Evolutionary conservation across 1,284 basidiomycete genomes (phyloP), one percentile per base, ranked within the genome.

Genomic region (Leccinum subrobustum): DNA sequence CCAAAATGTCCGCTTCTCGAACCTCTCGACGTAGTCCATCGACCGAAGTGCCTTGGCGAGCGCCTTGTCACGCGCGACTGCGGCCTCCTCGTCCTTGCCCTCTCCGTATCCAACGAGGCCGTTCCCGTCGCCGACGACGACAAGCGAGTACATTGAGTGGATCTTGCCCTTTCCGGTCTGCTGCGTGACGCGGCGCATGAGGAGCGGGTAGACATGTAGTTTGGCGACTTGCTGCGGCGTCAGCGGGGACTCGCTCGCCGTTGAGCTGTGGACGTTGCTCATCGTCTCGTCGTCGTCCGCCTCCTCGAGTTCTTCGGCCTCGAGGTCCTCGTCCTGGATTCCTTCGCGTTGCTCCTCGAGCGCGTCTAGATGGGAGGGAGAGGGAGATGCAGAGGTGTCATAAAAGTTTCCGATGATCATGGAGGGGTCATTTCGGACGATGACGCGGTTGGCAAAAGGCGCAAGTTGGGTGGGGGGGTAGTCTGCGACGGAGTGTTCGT

Each of bases 1-100:
- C 91, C 93, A 97, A 25, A 98, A 82, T 33, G 96, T 98, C 54
- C 96, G 84, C 65, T 87, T 80, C 76, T 98, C 95, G 74, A 93
- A 96, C 16, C 92, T 85, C 67, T 92, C 87, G 61, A 98, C 92
- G 68, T 83, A 89, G 76, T 98, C 96, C 89, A 98, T 90, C 37
- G 71, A 73, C 67, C 88, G 86, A 57, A 95, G 80, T 0, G 92
- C 96, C 67, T 91, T 83, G 50, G 84, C 79, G 71, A 88, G 83
- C 7, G 92, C 87, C 35, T 89, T 87, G 56, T 81, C 78, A 18
- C 83, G 73, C 1, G 95, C 94, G 39, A 79, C 78, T 60, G 80
- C 70, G 11, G 77, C 76, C 51, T 88, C 86, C 3, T 76, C 75
- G 69, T 91, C 89, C 75, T 95, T 94, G 55, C 91, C 96, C 71